Base-by-base conservation (phyloP, 257 asterid species). In the Mitragyna speciosa region DNA sequence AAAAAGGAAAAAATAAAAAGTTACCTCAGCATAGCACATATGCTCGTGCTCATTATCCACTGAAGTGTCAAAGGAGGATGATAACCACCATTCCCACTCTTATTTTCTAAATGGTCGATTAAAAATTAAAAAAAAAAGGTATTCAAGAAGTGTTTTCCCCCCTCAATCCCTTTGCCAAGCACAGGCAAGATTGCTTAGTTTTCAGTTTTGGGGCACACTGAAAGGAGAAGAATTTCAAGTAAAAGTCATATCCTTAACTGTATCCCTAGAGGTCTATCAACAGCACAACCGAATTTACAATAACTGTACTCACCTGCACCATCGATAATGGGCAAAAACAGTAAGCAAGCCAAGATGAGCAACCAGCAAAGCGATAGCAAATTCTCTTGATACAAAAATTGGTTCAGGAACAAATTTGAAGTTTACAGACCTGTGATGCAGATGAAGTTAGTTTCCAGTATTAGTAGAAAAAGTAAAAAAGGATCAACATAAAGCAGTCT, bases 331-430 rank as follows among this genome's bases (percentile, higher is more conserved):
- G 77, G 91, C 90, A 86, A 88, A 88, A 52, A 82, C 77, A 72
- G 56, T 33, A 63, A 88, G 89, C 78, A 88, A 82, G 71, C 82
- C 75, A 48, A 88, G 88, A 81, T 88, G 91, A 69, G 81, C 86
- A 20, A 48, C 88, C 84, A 86, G 83, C 58, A 88, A 77, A 31
- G 82, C 72, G 47, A 88, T 65, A 22, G 90, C 88, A 74, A 88
- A 84, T 77, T 79, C 81, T 72, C 81, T 85, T 1, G 91, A 88
- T 59, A 86, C 81, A 79, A 88, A 88, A 64, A 86, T 76, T 33
- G 81, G 75, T 78, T 88, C 90, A 33, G 90, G 91, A 82, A 88
- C 84, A 79, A 88, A 88, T 86, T 86, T 88, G 86, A 88, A 88
- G 83, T 88, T 88, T 70, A 88, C 91, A 41, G 91, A 88, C 91